Evolutionary conservation across 2,329 filamentous ascomycete genomes (phyloP).

Genomic region (Trichoderma citrinoviride): DNA sequence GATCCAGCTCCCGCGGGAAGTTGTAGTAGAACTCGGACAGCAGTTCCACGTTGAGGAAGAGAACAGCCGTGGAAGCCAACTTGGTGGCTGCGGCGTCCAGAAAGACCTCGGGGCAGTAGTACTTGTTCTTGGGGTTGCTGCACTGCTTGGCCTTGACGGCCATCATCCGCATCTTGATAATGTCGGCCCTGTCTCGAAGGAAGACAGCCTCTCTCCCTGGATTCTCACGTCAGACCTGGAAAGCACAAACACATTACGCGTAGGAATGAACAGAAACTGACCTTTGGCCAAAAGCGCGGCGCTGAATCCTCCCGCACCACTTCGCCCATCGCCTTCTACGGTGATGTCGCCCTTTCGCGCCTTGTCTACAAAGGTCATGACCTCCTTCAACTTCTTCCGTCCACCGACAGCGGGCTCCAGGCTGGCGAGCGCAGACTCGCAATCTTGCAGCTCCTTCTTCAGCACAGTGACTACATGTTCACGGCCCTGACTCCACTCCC

Average conservation of each 20-base stretch:
- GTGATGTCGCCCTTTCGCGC: constrained; percentile 81
- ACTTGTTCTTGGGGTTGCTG: constrained; percentile 79
- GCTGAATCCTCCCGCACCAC: constrained; percentile 91
- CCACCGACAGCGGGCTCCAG: constrained; percentile 79
- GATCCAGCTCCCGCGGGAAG: constrained; percentile 89
- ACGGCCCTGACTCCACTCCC: constrained; percentile 81
- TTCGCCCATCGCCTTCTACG: constrained; percentile 77
- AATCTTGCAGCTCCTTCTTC: constrained; percentile 84
- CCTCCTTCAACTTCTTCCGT: constrained; percentile 80
- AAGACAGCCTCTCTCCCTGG: constrained; percentile 89
- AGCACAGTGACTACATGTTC: constrained; percentile 78
- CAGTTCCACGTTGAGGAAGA: constrained; percentile 96
- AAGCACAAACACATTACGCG: too few relatives aligned
- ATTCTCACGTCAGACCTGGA: constrained; percentile 29
- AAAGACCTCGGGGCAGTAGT: constrained; percentile 95
- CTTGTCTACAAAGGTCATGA: constrained; percentile 86
- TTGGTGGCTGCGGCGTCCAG: constrained; percentile 96
- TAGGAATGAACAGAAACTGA: constrained; percentile 47
- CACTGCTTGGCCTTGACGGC: constrained; percentile 93
- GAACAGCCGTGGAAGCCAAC: constrained; percentile 87
- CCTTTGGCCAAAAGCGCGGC: constrained; percentile 79
- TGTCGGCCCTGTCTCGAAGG: constrained; percentile 84
- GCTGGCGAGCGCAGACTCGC: constrained; percentile 71
- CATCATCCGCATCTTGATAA: constrained; percentile 84
- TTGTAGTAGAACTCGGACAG: constrained; percentile 97